A percentile compares a stretch with the other conserved stretches of the same genome.
Evolutionary conservation across 768 basidiomycete genomes (phyloP).

Genomic region (Dentipellis fragilis): DNA sequence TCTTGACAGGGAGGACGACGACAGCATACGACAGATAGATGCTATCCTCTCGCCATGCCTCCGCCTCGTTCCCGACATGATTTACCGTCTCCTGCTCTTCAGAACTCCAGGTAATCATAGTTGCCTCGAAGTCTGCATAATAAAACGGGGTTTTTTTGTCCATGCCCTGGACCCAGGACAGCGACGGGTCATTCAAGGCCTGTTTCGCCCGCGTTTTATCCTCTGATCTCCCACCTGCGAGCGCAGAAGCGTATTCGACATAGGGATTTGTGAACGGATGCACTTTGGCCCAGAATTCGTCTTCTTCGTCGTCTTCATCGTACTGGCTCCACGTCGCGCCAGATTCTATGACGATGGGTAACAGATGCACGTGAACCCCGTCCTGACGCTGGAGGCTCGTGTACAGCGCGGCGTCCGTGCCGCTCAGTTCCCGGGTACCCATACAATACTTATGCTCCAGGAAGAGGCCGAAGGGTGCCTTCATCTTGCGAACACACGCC

Average conservation of each 20-base stretch:
- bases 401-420: slow-evolving; percentile 16
- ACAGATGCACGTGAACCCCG: slow-evolving; percentile 13
- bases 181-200: background rate
- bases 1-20: slow-evolving; percentile 2
- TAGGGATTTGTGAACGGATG: slow-evolving; percentile 16
- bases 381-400: slow-evolving; percentile 5
- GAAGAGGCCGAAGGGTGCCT: slow-evolving; percentile 17
- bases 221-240: background rate
- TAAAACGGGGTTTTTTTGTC: slow-evolving; percentile 8
- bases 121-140: background rate
- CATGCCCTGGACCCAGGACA: background rate
- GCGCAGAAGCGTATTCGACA: slow-evolving; percentile 3
- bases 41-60: slow-evolving; percentile 13
- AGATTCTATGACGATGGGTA: slow-evolving; percentile 13
- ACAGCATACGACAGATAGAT: slow-evolving; percentile 20
- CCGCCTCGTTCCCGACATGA: slow-evolving; percentile 19
- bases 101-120: background rate
- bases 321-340: background rate
- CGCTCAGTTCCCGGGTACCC: slow-evolving; percentile 17
- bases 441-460: slow-evolving; percentile 20
- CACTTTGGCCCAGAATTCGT: slow-evolving; percentile 1
- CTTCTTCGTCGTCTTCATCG: background rate
- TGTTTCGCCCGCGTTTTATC: background rate
- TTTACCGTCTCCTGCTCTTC: slow-evolving; percentile 7
- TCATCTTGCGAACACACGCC: slow-evolving; percentile 5